phyloP scores from a whole-genome alignment of 1,284 basidiomycete species.

The Waitea zeae region DNA sequence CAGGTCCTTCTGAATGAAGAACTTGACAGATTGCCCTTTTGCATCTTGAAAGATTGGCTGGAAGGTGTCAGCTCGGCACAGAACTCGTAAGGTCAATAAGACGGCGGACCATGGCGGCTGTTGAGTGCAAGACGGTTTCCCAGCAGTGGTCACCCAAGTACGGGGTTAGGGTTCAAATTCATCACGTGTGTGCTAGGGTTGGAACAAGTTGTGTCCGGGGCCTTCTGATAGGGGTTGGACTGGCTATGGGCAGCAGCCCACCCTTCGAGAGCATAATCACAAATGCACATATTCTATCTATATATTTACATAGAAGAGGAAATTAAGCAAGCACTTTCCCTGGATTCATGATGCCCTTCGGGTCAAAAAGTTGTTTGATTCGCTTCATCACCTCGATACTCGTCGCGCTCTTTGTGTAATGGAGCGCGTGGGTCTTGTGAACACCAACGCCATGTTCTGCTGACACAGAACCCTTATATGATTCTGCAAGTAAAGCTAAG shows the following conservation, averaged over 20 bases:
- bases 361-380: slow-evolving; percentile 87
- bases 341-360: slow-evolving; percentile 82
- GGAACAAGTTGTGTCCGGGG: background rate
- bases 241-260: no score
- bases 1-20: slow-evolving; percentile 69
- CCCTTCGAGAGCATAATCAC: no score
- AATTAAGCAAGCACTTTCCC: slow-evolving; percentile 47
- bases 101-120: no score
- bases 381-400: slow-evolving; percentile 83
- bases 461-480: slow-evolving; percentile 77
- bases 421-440: slow-evolving; percentile 88
- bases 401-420: slow-evolving; percentile 71
- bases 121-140: no score
- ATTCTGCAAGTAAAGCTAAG: slow-evolving; percentile 21
- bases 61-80: background rate
- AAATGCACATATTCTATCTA: background rate
- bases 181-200: slow-evolving; percentile 7
- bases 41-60: slow-evolving; percentile 52
- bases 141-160: background rate
- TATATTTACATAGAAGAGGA: slow-evolving; percentile 1
- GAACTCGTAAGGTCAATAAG: no score
- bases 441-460: slow-evolving; percentile 94
- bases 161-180: slow-evolving; percentile 16
- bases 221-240: no score
- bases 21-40: slow-evolving; percentile 50